A percentile compares a stretch with the other conserved stretches of the same genome.
Conservation (phyloP, 23 red algal genomes). For the Gracilaria caudata region DNA sequence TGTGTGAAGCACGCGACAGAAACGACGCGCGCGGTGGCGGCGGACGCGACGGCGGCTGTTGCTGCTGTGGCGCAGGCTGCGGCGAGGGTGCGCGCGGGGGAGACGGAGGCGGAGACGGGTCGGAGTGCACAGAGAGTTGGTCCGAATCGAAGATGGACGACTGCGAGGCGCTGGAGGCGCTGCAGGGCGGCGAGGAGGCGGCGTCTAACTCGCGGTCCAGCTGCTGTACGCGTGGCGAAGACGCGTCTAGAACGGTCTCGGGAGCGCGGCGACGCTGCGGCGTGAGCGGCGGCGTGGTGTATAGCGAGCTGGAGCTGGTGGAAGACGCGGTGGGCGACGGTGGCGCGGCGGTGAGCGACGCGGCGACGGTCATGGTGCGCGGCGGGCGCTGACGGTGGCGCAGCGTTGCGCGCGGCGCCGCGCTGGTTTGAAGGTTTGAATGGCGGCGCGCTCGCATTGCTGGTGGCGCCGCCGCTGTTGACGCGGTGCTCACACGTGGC, state of each 20-base stretch:
- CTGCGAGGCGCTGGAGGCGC: conserved; percentile 8
- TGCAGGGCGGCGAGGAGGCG: conserved; percentile 8
- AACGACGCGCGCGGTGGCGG: conserved; percentile 17
- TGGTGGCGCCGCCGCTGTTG: background rate
- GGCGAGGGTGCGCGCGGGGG: background rate
- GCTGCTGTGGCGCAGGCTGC: background rate
- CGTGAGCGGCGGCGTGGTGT: conserved; percentile 21
- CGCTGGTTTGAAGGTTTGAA: conserved; percentile 20
- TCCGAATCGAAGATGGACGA: conserved; percentile 29
- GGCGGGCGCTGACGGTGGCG: conserved; percentile 25
- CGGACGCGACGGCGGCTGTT: background rate
- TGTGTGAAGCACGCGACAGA: conserved; percentile 58
- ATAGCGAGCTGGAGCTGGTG: conserved; percentile 20
- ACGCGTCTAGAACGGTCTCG: conserved; percentile 18
- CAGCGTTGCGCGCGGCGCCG: background rate
- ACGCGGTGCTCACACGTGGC: background rate
- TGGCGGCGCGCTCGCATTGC: conserved; percentile 1
- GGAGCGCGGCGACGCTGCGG: background rate
- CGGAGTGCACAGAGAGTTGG: conserved; percentile 22
- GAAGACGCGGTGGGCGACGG: conserved; percentile 15
- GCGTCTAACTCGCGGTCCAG: conserved; percentile 18
- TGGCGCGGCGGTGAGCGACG: conserved; percentile 11
- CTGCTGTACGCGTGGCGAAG: conserved; percentile 35
- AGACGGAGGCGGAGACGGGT: conserved; percentile 1
- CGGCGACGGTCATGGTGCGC: background rate